Conservation (phyloP, 441 rosid species). For the Adansonia madagascariensis region DNA sequence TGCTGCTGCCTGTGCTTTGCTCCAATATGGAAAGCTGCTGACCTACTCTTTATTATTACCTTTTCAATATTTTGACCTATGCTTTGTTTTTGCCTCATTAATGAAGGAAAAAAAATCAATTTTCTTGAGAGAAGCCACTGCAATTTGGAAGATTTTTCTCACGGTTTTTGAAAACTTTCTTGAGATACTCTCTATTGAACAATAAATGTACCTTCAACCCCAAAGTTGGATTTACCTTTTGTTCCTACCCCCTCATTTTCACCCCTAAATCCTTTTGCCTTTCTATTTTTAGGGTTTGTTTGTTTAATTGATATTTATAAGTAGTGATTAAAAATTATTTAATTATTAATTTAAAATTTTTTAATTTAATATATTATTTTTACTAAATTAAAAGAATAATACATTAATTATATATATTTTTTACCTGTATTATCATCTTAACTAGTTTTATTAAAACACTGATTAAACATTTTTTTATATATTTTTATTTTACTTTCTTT, state of each 20-base stretch:
- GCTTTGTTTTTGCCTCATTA: slow-evolving; percentile 36
- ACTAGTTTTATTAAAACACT: no score
- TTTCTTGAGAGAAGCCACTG: slow-evolving; percentile 34
- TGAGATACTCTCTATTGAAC: slow-evolving; percentile 3
- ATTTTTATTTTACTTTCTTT: slow-evolving; percentile 7
- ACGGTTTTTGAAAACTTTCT: slow-evolving; percentile 29
- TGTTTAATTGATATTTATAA: no score
- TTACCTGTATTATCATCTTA: no score
- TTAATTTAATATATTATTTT: no score
- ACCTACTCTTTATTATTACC: slow-evolving; percentile 26
- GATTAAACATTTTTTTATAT: no score
- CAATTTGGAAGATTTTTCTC: slow-evolving; percentile 30
- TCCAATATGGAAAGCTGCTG: slow-evolving; percentile 36
- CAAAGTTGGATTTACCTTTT: slow-evolving; percentile 16
- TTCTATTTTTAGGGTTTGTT: neutral
- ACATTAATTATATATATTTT: no score
- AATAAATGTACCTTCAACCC: slow-evolving; percentile 17
- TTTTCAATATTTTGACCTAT: slow-evolving; percentile 23
- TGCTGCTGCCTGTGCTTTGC: slow-evolving; percentile 17
- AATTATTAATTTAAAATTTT: no score
- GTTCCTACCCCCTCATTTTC: slow-evolving; percentile 8
- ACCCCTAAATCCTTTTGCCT: slow-evolving; percentile 17
- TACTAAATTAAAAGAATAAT: no score
- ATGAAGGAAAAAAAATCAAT: slow-evolving; percentile 32
- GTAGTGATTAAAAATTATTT: no score